Conservation (phyloP, 768 basidiomycete species). For the Rhodocollybia butyracea region DNA sequence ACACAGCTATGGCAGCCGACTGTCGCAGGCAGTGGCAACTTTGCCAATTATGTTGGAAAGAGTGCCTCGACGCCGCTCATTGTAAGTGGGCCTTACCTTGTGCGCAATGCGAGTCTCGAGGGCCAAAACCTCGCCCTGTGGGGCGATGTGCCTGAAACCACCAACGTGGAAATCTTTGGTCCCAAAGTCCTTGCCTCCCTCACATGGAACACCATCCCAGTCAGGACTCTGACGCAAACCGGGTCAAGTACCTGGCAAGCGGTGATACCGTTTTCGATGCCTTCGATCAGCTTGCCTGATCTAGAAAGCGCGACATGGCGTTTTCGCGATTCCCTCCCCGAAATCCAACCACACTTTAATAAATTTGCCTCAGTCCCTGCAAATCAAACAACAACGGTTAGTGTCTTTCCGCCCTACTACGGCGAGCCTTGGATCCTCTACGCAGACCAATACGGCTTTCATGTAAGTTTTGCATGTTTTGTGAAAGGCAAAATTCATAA, state of each 20-base stretch:
- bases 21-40: slow-evolving; percentile 41
- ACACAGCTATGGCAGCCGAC: slow-evolving; percentile 81
- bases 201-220: slow-evolving; percentile 71
- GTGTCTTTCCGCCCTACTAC: slow-evolving; percentile 64
- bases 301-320: slow-evolving; percentile 50
- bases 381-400: slow-evolving; percentile 71
- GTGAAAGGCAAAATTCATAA: too few relatives aligned
- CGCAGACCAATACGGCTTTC: slow-evolving; percentile 86
- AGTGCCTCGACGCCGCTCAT: slow-evolving; percentile 71
- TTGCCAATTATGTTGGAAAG: slow-evolving; percentile 66
- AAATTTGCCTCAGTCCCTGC: slow-evolving; percentile 66
- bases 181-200: slow-evolving; percentile 49
- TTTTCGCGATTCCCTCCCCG: slow-evolving; percentile 74
- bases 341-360: slow-evolving; percentile 52
- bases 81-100: slow-evolving; percentile 62
- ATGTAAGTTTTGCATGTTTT: too few relatives aligned
- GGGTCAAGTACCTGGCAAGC: neutral
- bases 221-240: slow-evolving; percentile 23
- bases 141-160: slow-evolving; percentile 65
- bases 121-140: slow-evolving; percentile 51
- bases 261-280: neutral
- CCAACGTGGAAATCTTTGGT: slow-evolving; percentile 60
- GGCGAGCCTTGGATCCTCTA: slow-evolving; percentile 78
- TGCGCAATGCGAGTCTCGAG: slow-evolving; percentile 50
- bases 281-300: neutral